Evolutionary conservation across 306 rosid species (phyloP).

Genomic region (Phaseolus lunatus): DNA sequence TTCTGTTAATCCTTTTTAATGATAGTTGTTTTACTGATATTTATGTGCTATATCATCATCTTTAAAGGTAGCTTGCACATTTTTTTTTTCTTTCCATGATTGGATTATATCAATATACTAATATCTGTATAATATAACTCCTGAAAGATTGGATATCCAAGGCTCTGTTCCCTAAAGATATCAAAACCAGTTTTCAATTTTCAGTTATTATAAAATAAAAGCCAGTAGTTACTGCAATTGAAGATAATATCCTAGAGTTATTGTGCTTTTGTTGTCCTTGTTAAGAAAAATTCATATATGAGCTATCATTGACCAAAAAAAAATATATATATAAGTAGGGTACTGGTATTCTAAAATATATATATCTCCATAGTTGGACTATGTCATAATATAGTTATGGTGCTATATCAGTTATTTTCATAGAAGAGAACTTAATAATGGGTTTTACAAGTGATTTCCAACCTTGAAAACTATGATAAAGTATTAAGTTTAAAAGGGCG

Average conservation of each 20-base stretch:
- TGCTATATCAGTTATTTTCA: too few relatives aligned
- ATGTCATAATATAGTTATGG: too few relatives aligned
- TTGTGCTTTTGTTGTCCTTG: neutral
- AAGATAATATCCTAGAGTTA: neutral
- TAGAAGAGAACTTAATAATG: too few relatives aligned
- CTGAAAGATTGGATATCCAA: neutral
- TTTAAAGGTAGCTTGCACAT: neutral
- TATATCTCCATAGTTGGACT: too few relatives aligned
- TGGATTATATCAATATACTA: neutral
- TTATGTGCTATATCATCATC: neutral
- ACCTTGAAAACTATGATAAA: too few relatives aligned
- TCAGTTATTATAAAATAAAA: neutral
- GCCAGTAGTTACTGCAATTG: neutral
- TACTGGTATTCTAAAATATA: too few relatives aligned
- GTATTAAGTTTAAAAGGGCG: too few relatives aligned
- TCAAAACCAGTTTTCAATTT: neutral
- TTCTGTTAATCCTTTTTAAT: neutral
- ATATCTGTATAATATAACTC: conserved; percentile 3
- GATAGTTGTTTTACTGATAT: neutral
- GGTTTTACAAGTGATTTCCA: too few relatives aligned
- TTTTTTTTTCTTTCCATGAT: neutral
- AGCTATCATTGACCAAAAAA: neutral
- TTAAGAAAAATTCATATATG: neutral
- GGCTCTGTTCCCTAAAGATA: neutral
- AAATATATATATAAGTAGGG: too few relatives aligned